phyloP scores from a whole-genome alignment of 108 stramenopile genomes.

The Fragilariopsis cylindrus region DNA sequence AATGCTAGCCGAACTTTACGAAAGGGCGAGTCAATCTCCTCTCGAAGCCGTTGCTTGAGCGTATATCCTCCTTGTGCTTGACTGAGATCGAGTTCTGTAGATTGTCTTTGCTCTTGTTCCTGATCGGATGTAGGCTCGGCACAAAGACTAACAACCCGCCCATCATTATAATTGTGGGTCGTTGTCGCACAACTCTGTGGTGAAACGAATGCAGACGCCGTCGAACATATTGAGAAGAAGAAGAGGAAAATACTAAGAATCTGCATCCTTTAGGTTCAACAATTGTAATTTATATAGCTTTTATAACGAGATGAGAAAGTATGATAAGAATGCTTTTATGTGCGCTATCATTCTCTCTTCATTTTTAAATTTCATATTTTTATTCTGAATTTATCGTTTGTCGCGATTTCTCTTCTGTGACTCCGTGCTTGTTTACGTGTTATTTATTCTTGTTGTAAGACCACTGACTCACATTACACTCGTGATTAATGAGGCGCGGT shows the following conservation, averaged over 20 bases:
- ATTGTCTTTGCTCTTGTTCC: not conserved
- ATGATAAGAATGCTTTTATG: no score
- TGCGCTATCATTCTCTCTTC: no score
- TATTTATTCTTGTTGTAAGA: no score
- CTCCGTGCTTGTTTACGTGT: no score
- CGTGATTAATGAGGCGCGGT: no score
- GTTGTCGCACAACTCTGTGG: not conserved
- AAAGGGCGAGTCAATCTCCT: constrained; percentile 87
- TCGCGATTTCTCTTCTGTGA: no score
- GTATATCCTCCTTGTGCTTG: constrained; percentile 72
- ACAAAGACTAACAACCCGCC: not conserved
- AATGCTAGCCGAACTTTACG: constrained; percentile 76
- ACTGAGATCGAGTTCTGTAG: constrained; percentile 11
- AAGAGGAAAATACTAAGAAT: not conserved
- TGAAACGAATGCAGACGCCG: not conserved
- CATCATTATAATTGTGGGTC: not conserved
- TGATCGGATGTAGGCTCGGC: constrained; percentile 1
- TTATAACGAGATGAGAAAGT: no score
- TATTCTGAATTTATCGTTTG: no score
- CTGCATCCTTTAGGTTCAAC: not conserved
- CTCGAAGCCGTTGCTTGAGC: constrained; percentile 84
- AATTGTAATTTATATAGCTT: not conserved
- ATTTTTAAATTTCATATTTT: no score
- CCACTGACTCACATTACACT: no score
- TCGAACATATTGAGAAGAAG: not conserved